Evolutionary conservation across 192 early-diverging fungal species (phyloP), one percentile per base, ranked within the genome.

Genomic region (Umbelopsis isabellina): DNA sequence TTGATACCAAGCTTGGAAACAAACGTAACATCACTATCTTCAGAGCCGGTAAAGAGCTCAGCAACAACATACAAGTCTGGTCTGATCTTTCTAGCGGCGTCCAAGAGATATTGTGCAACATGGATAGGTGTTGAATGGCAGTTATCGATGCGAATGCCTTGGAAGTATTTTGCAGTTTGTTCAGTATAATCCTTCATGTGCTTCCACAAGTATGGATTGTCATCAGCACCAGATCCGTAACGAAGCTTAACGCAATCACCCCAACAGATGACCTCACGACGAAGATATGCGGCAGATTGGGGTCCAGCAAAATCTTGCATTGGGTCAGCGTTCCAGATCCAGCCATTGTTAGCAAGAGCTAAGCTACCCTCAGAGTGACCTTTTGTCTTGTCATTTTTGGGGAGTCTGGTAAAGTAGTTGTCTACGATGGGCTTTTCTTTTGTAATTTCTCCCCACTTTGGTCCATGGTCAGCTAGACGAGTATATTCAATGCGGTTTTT

Each of bases 231-330:
- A 47, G 83, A 75, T 46, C 98, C 98, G 77, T 98, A 99, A 52
- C 97, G 91, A 47, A 99, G 86, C 72, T 99, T 99, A 27, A 99
- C 97, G 78, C 98, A 99, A 82, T 99, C 98, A 25, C 97, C 94
- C 98, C 98, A 99, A 15, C 95, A 89, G 74, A 99, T 99, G 13
- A 99, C 97, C 71, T 97, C 93, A 55, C 98, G 91, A 27, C 89
- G 86, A 47, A 99, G 78, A 74, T 99, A 99, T 1, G 96, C 93
- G 73, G 90, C 89, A 6, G 95, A 95, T 45, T 82, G 84, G 9
- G 88, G 83, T 11, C 91, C 92, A 6, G 96, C 97, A 91, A 99
- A 99, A 80, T 99, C 95, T 33, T 89, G 77, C 33, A 99, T 74
- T 9, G 96, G 97, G 70, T 93, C 88, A 23, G 89, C 91, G 65